A percentile compares a stretch with the other conserved stretches of the same genome.
These are phyloP conservation scores for Lactifluus subvellereus DNA, from an alignment of 768 basidiomycete species.

Conservation along the genomic window DNA sequence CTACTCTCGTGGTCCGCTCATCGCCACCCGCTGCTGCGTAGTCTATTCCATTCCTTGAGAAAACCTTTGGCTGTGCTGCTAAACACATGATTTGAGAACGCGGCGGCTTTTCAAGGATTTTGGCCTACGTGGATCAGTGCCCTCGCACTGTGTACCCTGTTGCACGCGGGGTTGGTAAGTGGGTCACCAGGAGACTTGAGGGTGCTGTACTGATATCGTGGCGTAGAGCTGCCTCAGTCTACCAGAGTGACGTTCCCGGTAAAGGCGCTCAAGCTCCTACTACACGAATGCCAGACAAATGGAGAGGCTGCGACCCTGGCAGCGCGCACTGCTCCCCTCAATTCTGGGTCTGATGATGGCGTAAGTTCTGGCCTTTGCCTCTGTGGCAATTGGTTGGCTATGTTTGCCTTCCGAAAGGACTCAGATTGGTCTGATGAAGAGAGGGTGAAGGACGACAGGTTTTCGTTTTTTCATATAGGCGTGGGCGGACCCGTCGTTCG, in stretches of 20 bases:
- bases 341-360: conserved; percentile 72
- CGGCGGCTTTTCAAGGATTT: conserved; percentile 89
- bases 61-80: conserved; percentile 87
- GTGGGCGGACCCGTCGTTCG: conserved; percentile 63
- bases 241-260: conserved; percentile 82
- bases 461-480: conserved; percentile 77
- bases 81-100: conserved; percentile 90
- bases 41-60: conserved; percentile 94
- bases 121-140: conserved; percentile 88
- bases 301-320: conserved; percentile 67
- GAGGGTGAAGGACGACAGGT: conserved; percentile 66
- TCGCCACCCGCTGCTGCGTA: conserved; percentile 29
- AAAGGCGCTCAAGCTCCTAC: conserved; percentile 85
- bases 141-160: conserved; percentile 73
- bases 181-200: neutral
- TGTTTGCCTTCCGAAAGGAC: conserved; percentile 41
- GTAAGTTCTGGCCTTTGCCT: conserved; percentile 35
- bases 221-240: conserved; percentile 79
- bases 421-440: conserved; percentile 94
- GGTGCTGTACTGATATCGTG: conserved; percentile 24
- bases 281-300: conserved; percentile 76
- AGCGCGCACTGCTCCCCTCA: conserved; percentile 44
- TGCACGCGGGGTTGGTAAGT: conserved; percentile 65
- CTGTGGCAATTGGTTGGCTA: conserved; percentile 4
- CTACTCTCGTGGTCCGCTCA: conserved; percentile 4